phyloP scores from a whole-genome alignment of 2,329 filamentous ascomycete genomes.

The Trichoderma polysporum region DNA sequence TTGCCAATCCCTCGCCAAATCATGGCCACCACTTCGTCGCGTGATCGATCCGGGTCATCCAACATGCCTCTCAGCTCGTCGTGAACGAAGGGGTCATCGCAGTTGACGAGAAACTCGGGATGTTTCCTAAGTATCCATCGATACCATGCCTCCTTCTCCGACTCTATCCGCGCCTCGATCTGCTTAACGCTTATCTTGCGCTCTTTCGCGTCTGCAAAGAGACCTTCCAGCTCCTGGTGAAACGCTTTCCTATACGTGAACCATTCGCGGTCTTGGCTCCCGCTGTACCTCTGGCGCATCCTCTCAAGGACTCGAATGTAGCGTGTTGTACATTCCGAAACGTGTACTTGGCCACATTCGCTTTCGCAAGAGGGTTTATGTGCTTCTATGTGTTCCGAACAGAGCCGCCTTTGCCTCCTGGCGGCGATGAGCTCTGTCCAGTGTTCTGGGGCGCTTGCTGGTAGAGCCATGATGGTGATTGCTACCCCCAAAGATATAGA shows the following conservation, averaged over 20 bases:
- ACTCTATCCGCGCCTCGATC: slow-evolving; percentile 51
- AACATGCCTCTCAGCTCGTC: slow-evolving; percentile 38
- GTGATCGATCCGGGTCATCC: slow-evolving; percentile 39
- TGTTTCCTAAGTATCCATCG: slow-evolving; percentile 44
- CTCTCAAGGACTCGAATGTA: slow-evolving; percentile 48
- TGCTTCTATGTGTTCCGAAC: slow-evolving; percentile 42
- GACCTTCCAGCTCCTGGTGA: slow-evolving; percentile 48
- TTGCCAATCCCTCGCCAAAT: slow-evolving; percentile 40
- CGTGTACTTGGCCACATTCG: slow-evolving; percentile 44
- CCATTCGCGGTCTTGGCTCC: slow-evolving; percentile 47
- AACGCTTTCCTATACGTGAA: slow-evolving; percentile 51
- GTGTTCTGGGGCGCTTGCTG: slow-evolving; percentile 36
- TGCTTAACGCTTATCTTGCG: slow-evolving; percentile 43
- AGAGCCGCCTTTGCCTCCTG: slow-evolving; percentile 35
- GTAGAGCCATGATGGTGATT: slow-evolving; percentile 3
- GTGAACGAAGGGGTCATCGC: slow-evolving; percentile 31
- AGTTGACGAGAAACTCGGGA: slow-evolving; percentile 39
- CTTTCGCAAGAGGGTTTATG: slow-evolving; percentile 45
- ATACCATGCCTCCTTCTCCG: slow-evolving; percentile 56
- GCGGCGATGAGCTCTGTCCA: slow-evolving; percentile 41
- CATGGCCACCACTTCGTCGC: slow-evolving; percentile 38
- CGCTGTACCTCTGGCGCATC: slow-evolving; percentile 40
- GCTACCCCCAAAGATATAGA: not conserved
- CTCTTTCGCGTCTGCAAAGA: slow-evolving; percentile 50
- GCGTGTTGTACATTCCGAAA: slow-evolving; percentile 49